These are phyloP conservation scores for Mariannaea elegans DNA, from an alignment of 2,329 filamentous ascomycete species.

Conservation along the genomic window DNA sequence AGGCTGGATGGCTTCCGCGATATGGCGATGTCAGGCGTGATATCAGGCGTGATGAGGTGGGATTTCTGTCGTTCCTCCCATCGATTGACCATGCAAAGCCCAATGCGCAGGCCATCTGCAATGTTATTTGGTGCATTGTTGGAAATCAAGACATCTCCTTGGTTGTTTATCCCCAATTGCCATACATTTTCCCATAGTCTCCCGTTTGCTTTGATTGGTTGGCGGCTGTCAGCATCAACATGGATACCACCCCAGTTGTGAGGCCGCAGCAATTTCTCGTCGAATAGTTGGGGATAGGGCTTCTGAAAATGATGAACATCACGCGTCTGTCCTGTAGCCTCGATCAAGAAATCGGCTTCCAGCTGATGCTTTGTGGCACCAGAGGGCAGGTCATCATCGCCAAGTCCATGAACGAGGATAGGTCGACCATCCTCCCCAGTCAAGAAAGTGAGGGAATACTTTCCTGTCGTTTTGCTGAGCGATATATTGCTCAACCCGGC, in stretches of 20 bases:
- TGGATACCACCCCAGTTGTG: neutral
- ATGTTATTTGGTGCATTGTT: constrained; percentile 3
- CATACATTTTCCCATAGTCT: neutral
- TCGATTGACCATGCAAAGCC: neutral
- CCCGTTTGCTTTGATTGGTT: neutral
- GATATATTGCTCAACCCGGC: neutral
- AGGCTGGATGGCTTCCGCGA: no score
- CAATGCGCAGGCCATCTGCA: neutral
- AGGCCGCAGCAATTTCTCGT: neutral
- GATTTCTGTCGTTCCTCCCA: neutral
- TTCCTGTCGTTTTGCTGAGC: neutral
- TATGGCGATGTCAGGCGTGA: no score
- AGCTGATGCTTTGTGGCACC: neutral
- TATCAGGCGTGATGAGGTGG: no score
- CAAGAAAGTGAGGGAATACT: neutral
- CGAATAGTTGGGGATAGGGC: neutral
- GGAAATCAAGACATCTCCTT: neutral
- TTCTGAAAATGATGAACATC: neutral
- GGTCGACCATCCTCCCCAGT: neutral
- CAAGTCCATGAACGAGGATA: neutral
- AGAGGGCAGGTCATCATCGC: neutral
- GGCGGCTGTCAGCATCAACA: neutral
- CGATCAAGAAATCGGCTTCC: neutral
- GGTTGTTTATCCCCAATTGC: neutral
- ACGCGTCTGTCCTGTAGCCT: neutral